Evolutionary conservation across 2,329 filamentous ascomycete genomes (phyloP), one percentile per base, ranked within the genome.

Genomic region (Aspergillus sp.): DNA sequence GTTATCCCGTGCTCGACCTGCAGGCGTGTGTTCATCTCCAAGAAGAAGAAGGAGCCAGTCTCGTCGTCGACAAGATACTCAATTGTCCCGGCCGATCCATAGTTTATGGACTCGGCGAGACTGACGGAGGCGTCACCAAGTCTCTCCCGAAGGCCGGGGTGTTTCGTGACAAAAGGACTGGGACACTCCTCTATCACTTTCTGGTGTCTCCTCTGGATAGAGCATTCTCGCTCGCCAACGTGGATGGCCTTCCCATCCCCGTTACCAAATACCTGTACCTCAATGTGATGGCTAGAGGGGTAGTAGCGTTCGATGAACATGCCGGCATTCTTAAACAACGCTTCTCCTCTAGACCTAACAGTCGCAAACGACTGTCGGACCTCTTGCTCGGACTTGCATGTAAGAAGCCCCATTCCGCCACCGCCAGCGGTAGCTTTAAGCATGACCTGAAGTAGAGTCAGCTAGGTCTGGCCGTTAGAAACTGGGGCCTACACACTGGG

Each of bases 101-200:
- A 94, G 3, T 63, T 60, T 36, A 73, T 64, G 0, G 64, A 67
- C 42, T 68, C 64, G 0, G 71, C 70, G 12, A 76, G 61, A n/a
- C 76, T 74, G 4, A 93, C 81, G 3, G 86, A 84, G 8, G 81
- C 71, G 3, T 78, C 77, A 1, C 64, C 58, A 8, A 75, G 74
- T 72, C 55, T 76, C 71, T 63, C 74, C 57, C 49, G 80, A 67
- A 75, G 77, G 71, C 57, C 75, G 66, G 57, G 55, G 33, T 68
- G 59, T 26, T 49, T 60, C 30, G 61, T 57, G 0, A 75, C 62
- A 37, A 79, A 78, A 0, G 86, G 85, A 10, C 83, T 85, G 0
- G 86, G 86, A 3, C 82, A 86, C 59, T 94, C 86, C 55, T 94
- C 86, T 14, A 94, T 72, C 26, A 93, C 82, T 63, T 94, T 94